Evolutionary conservation across 345 rosid species (phyloP).

Genomic region (Citrus glauca): DNA sequence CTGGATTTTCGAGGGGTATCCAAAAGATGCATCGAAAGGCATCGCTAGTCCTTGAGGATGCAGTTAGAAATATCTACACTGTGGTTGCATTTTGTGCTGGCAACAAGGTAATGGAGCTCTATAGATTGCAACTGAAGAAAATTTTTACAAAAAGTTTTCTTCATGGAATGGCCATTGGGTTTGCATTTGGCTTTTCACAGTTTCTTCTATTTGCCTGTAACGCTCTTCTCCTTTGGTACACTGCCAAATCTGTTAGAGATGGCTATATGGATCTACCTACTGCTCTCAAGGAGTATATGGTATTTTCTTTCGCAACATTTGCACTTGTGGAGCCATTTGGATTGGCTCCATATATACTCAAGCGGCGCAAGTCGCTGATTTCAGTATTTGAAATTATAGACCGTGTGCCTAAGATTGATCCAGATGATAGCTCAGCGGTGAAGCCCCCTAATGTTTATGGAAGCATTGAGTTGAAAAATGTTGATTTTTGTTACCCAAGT

Average conservation of each 20-base stretch:
- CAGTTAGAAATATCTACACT: constrained; percentile 96
- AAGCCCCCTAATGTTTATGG: constrained; percentile 96
- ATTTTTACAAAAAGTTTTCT: constrained; percentile 84
- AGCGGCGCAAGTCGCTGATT: constrained; percentile 81
- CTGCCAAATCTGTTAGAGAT: constrained; percentile 60
- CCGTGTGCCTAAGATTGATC: constrained; percentile 88
- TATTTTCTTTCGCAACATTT: constrained; percentile 97
- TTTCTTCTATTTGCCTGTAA: constrained; percentile 99
- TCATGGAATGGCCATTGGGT: constrained; percentile 94
- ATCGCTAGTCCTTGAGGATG: constrained; percentile 97
- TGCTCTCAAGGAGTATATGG: constrained; percentile 92
- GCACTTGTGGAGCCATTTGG: constrained; percentile 99
- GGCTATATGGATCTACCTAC: constrained; percentile 48
- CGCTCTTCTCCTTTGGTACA: constrained; percentile 96
- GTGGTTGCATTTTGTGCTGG: constrained; percentile 99
- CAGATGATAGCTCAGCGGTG: constrained; percentile 85
- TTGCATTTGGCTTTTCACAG: constrained; percentile 97
- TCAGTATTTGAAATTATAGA: constrained; percentile 98
- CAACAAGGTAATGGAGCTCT: constrained; percentile 98
- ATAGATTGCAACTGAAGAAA: constrained; percentile 72
- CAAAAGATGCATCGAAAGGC: constrained; percentile 99
- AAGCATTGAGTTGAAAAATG: constrained; percentile 91
- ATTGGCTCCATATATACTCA: constrained; percentile 95
- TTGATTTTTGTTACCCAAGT: constrained; percentile 95
- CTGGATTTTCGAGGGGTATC: constrained; percentile 97